These are phyloP conservation scores for Solanum tarapatanum DNA, from an alignment of 257 asterid species.

Conservation along the genomic window DNA sequence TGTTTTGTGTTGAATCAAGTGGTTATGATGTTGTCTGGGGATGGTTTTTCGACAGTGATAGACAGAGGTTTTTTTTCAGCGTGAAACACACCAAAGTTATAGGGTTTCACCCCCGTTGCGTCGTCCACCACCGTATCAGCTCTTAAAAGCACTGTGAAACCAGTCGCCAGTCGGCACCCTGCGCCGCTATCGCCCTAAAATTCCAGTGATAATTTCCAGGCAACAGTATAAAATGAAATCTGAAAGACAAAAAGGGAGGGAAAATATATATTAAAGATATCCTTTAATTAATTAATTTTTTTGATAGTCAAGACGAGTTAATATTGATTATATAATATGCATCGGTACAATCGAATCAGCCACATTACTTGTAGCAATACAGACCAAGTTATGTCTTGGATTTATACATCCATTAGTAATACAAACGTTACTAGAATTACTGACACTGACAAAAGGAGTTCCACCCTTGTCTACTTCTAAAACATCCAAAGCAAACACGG, in stretches of 20 bases:
- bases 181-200: background rate
- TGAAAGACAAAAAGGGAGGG: background rate
- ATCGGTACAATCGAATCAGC: background rate
- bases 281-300: background rate
- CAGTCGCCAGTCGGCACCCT: background rate
- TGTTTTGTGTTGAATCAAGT: background rate
- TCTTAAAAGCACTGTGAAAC: background rate
- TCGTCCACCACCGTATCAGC: background rate
- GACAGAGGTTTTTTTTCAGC: background rate
- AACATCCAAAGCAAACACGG: too few relatives aligned
- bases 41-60: background rate
- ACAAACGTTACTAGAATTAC: too few relatives aligned
- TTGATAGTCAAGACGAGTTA: background rate
- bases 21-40: background rate
- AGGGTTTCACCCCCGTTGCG: background rate
- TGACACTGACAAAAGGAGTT: too few relatives aligned
- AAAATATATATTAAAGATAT: background rate
- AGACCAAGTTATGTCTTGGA: background rate
- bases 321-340: background rate
- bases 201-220: background rate
- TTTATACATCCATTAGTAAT: background rate
- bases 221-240: background rate
- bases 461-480: too few relatives aligned
- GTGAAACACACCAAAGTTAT: background rate
- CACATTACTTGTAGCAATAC: background rate